These are phyloP conservation scores for Apiotrichum akiyoshidainum DNA, from an alignment of 1,284 basidiomycete genomes.

Conservation along the genomic window DNA sequence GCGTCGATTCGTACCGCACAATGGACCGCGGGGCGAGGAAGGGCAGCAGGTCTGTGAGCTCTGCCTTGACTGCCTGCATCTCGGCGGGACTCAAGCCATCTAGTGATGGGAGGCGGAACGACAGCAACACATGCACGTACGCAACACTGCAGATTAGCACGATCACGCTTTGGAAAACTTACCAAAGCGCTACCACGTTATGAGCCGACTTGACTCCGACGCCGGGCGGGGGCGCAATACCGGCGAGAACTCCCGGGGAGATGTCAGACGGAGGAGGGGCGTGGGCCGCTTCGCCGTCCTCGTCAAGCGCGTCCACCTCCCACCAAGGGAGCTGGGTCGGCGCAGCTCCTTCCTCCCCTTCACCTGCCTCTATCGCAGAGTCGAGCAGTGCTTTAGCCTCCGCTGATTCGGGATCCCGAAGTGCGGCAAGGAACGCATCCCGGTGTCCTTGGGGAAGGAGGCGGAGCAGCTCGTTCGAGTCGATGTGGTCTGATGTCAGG, in stretches of 20 bases:
- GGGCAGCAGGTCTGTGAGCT: constrained; percentile 30
- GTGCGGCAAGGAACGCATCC: constrained; percentile 40
- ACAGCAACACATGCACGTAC: constrained; percentile 41
- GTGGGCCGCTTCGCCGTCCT: constrained; percentile 10
- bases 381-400: constrained; percentile 36
- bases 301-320: constrained; percentile 11
- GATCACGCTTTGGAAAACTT: constrained; percentile 18
- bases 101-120: constrained; percentile 38
- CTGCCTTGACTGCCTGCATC: constrained; percentile 13
- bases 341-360: constrained; percentile 16
- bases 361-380: constrained; percentile 21
- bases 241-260: constrained; percentile 9
- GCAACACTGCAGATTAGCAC: constrained; percentile 33
- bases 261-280: constrained; percentile 12
- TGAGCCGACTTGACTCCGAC: constrained; percentile 39
- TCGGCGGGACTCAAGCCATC: constrained; percentile 2
- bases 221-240: constrained; percentile 23
- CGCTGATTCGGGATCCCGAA: constrained; percentile 41
- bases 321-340: constrained; percentile 21
- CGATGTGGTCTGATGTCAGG: constrained; percentile 38
- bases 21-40: constrained; percentile 44
- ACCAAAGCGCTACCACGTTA: constrained; percentile 46
- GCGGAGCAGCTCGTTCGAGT: constrained; percentile 45
- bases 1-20: constrained; percentile 27
- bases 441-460: constrained; percentile 43